A percentile compares a stretch with the other conserved stretches of the same genome.
These are phyloP conservation scores for Sporormia fimetaria DNA, from an alignment of 495 filamentous ascomycete species.

Conservation along the genomic window DNA sequence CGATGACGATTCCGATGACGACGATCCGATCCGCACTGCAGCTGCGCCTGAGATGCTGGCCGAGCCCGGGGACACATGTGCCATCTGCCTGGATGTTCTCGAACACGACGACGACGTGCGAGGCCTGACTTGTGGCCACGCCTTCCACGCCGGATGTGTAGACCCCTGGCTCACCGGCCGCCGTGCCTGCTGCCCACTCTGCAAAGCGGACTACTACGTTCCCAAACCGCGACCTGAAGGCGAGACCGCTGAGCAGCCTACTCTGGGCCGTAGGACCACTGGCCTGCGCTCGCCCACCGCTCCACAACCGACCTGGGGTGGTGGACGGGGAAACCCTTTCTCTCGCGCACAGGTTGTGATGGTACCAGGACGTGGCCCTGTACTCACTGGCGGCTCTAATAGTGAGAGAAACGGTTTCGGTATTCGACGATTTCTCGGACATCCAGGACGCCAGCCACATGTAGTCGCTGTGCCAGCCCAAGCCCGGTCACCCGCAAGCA, in stretches of 20 bases:
- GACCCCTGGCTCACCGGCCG: slow-evolving; percentile 93
- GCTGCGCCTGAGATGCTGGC: slow-evolving; percentile 71
- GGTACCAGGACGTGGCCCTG: neutral
- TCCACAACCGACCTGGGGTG: slow-evolving; percentile 14
- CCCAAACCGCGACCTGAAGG: slow-evolving; percentile 61
- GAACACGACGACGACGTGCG: slow-evolving; percentile 94
- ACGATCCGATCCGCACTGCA: slow-evolving; percentile 73
- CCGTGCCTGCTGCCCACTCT: slow-evolving; percentile 89
- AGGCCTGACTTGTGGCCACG: slow-evolving; percentile 86
- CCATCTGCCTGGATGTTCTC: slow-evolving; percentile 87
- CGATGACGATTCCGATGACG: slow-evolving; percentile 58
- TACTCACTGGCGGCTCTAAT: neutral
- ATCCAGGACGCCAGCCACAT: neutral
- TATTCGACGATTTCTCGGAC: too few relatives aligned
- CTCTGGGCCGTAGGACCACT: slow-evolving; percentile 7
- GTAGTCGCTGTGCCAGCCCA: slow-evolving; percentile 2
- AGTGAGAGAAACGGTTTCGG: slow-evolving; percentile 5
- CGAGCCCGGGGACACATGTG: slow-evolving; percentile 87
- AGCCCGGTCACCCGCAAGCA: neutral
- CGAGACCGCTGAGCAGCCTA: slow-evolving; percentile 9
- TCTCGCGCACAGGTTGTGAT: slow-evolving; percentile 20
- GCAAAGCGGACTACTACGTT: slow-evolving; percentile 92
- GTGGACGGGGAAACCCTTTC: slow-evolving; percentile 17
- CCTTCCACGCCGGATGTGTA: slow-evolving; percentile 88
- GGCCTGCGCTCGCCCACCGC: slow-evolving; percentile 20